Conservation (phyloP, 257 asterid species). For the Eustoma russellianum region DNA sequence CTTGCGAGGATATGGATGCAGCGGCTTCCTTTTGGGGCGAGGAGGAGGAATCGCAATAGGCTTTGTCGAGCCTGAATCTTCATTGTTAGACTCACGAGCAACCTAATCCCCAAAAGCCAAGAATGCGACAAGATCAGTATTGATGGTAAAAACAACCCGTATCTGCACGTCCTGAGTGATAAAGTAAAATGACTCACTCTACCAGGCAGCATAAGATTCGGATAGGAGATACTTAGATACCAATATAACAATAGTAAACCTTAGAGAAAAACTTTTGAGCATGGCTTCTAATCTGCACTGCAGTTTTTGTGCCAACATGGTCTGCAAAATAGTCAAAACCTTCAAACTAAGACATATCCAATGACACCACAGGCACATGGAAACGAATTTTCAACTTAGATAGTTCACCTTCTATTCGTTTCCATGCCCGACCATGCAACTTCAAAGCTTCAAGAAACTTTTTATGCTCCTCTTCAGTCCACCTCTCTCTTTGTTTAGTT, state of each 20-base stretch:
- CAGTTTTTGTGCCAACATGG: slow-evolving; percentile 89
- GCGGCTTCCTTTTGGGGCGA: slow-evolving; percentile 88
- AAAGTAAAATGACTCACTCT: slow-evolving; percentile 40
- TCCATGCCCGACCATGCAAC: slow-evolving; percentile 91
- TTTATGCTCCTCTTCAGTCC: slow-evolving; percentile 89
- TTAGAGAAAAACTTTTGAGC: slow-evolving; percentile 96
- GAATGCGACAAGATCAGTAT: slow-evolving; percentile 9
- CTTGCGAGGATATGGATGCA: slow-evolving; percentile 97
- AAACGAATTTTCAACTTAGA: neutral
- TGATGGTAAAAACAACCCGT: neutral
- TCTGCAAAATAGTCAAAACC: slow-evolving; percentile 26
- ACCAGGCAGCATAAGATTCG: slow-evolving; percentile 32
- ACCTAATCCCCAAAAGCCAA: slow-evolving; percentile 37
- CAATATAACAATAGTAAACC: slow-evolving; percentile 57
- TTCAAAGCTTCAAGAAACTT: slow-evolving; percentile 83
- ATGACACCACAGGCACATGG: neutral
- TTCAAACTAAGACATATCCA: slow-evolving; percentile 5
- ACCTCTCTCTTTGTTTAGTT: slow-evolving; percentile 87
- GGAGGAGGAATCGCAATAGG: slow-evolving; percentile 94
- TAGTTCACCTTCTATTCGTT: slow-evolving; percentile 74
- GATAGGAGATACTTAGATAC: slow-evolving; percentile 33
- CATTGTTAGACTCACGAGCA: slow-evolving; percentile 47
- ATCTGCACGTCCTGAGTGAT: slow-evolving; percentile 41
- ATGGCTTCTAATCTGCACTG: slow-evolving; percentile 97
- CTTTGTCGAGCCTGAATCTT: slow-evolving; percentile 39